Percentiles rank a stretch among this genome's conserved stretches.
These are phyloP conservation scores for Fusarium equiseti DNA, from an alignment of 2,329 filamentous ascomycete species.

Conservation along the genomic window DNA sequence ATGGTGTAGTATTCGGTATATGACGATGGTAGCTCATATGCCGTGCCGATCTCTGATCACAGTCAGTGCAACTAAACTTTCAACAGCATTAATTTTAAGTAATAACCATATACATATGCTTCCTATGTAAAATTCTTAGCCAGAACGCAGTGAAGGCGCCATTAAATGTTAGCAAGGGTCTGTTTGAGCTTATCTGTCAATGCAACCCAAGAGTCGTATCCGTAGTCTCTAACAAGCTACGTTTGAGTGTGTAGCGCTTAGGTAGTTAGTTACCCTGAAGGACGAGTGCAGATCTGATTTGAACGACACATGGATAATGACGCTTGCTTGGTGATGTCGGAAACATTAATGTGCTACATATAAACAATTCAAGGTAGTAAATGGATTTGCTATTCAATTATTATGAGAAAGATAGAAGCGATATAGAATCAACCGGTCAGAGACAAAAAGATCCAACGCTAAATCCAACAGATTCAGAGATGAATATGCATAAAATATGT, in stretches of 20 bases:
- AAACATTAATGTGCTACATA: background rate
- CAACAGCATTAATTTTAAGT: conserved; percentile 9
- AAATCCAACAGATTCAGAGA: background rate
- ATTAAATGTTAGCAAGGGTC: conserved; percentile 1
- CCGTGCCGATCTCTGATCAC: background rate
- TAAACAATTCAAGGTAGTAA: background rate
- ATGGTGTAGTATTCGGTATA: background rate
- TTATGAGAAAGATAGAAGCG: too few relatives aligned
- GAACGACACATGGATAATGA: background rate
- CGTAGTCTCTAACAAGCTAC: conserved; percentile 8
- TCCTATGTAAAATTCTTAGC: conserved; percentile 2
- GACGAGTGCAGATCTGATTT: background rate
- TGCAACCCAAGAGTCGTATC: conserved; percentile 6
- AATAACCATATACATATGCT: background rate
- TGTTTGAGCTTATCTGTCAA: conserved; percentile 9
- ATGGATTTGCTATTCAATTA: background rate
- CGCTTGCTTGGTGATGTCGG: background rate
- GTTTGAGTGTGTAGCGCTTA: conserved; percentile 19
- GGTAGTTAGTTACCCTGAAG: conserved; percentile 20
- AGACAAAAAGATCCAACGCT: rapidly evolving
- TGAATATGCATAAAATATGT: background rate
- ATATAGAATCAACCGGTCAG: background rate
- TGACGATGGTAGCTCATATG: background rate
- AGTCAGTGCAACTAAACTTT: background rate
- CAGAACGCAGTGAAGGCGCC: background rate